These are phyloP conservation scores for Gastroboletus turbinatus DNA, from an alignment of 1,284 basidiomycete genomes.

Conservation along the genomic window DNA sequence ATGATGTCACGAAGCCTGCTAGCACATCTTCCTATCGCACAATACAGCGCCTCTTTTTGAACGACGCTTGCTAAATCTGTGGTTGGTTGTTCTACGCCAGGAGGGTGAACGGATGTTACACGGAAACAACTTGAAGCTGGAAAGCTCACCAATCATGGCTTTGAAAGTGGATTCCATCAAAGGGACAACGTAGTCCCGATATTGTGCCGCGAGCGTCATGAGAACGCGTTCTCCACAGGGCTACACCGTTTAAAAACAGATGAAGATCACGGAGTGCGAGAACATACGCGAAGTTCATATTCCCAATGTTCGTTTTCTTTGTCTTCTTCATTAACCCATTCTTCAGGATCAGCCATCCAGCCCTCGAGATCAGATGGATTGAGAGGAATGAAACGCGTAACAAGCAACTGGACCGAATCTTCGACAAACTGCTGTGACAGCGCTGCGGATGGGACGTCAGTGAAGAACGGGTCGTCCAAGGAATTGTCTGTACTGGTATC, in stretches of 20 bases:
- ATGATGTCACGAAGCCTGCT: slow-evolving; percentile 62
- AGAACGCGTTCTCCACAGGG: slow-evolving; percentile 87
- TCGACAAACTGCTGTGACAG: slow-evolving; percentile 76
- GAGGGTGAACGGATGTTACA: slow-evolving; percentile 2
- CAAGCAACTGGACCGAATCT: slow-evolving; percentile 73
- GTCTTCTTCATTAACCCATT: slow-evolving; percentile 85
- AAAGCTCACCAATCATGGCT: slow-evolving; percentile 50
- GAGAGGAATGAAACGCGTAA: slow-evolving; percentile 82
- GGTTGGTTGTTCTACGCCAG: slow-evolving; percentile 48
- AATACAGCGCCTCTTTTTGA: slow-evolving; percentile 86
- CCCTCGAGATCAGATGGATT: slow-evolving; percentile 75
- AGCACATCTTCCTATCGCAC: slow-evolving; percentile 83
- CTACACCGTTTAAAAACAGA: slow-evolving; percentile 40
- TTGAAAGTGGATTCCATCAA: slow-evolving; percentile 62
- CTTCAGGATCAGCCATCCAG: slow-evolving; percentile 85
- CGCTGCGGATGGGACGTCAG: slow-evolving; percentile 44
- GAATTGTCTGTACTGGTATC: slow-evolving; percentile 48
- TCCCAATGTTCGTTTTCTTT: slow-evolving; percentile 88
- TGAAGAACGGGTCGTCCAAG: background rate
- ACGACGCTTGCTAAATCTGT: slow-evolving; percentile 63
- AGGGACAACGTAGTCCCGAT: slow-evolving; percentile 70
- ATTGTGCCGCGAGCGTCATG: slow-evolving; percentile 76
- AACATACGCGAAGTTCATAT: slow-evolving; percentile 74
- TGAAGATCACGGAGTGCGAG: slow-evolving; percentile 3
- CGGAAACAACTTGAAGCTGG: background rate